These are phyloP conservation scores for Corymbia citriodora DNA, from an alignment of 441 rosid species.

Conservation along the genomic window DNA sequence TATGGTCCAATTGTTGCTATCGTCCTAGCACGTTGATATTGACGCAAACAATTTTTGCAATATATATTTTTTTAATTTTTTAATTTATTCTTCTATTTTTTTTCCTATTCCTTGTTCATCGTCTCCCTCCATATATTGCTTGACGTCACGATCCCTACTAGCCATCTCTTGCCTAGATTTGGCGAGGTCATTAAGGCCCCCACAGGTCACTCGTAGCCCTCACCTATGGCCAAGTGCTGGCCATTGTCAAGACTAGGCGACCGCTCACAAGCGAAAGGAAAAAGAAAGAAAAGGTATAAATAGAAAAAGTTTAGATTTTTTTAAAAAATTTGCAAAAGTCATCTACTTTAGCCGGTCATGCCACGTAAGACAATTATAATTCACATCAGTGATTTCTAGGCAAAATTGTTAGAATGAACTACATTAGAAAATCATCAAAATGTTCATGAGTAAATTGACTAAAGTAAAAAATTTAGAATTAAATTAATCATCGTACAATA, in stretches of 20 bases:
- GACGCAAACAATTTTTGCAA: neutral
- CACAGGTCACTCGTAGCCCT: fast-evolving
- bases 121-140: neutral
- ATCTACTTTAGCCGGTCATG: fast-evolving
- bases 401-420: neutral
- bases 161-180: fast-evolving
- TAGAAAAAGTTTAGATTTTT: fast-evolving
- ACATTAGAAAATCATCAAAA: fast-evolving
- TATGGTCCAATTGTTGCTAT: fast-evolving
- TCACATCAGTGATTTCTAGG: fast-evolving
- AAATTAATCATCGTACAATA: fast-evolving
- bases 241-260: fast-evolving
- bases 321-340: neutral
- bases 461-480: neutral
- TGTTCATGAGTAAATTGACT: neutral
- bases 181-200: neutral
- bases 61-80: fast-evolving
- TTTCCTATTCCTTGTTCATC: neutral
- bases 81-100: too few relatives aligned
- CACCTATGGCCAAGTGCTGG: fast-evolving
- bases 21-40: neutral
- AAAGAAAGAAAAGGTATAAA: neutral
- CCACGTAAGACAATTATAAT: fast-evolving
- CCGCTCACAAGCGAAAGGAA: fast-evolving
- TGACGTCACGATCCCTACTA: fast-evolving